A percentile compares a stretch with the other conserved stretches of the same genome.
These are phyloP conservation scores for Torrubiella hemipterigena DNA, from an alignment of 2,329 filamentous ascomycete species.

Conservation along the genomic window DNA sequence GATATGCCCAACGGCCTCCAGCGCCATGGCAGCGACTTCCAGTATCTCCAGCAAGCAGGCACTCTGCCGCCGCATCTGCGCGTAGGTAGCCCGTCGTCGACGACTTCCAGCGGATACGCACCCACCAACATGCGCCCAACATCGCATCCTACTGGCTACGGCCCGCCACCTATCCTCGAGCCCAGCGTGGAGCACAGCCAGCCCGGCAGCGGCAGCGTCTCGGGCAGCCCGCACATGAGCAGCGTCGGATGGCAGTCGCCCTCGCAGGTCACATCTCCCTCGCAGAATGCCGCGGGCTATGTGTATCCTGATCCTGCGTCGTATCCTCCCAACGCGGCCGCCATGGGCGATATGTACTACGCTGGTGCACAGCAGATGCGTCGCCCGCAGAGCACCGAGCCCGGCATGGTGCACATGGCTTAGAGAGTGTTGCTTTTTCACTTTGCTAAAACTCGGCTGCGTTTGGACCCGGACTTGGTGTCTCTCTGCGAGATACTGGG, in stretches of 20 bases:
- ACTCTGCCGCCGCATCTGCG: constrained; percentile 76
- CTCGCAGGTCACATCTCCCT: constrained; percentile 58
- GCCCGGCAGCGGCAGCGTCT: constrained; percentile 54
- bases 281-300: constrained; percentile 55
- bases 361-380: constrained; percentile 51
- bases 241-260: constrained; percentile 81
- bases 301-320: constrained; percentile 77
- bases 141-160: constrained; percentile 74
- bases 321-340: constrained; percentile 43
- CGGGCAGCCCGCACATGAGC: constrained; percentile 75
- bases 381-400: constrained; percentile 65
- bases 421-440: constrained; percentile 18
- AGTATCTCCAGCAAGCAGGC: constrained; percentile 62
- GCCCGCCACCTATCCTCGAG: constrained; percentile 76
- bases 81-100: constrained; percentile 57
- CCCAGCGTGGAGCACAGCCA: constrained; percentile 71
- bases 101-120: constrained; percentile 47
- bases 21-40: constrained; percentile 51
- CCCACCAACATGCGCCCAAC: constrained; percentile 57
- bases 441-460: too few species aligned
- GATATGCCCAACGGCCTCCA: constrained; percentile 63
- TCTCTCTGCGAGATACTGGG: too few species aligned
- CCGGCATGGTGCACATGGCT: constrained; percentile 31
- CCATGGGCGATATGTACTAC: constrained; percentile 62
- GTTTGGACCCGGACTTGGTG: too few species aligned